Percentiles rank a stretch among this genome's conserved stretches.
These are phyloP conservation scores for Priceomyces fermenticarens DNA, from an alignment of 805 yeast genomes.

Conservation along the genomic window DNA sequence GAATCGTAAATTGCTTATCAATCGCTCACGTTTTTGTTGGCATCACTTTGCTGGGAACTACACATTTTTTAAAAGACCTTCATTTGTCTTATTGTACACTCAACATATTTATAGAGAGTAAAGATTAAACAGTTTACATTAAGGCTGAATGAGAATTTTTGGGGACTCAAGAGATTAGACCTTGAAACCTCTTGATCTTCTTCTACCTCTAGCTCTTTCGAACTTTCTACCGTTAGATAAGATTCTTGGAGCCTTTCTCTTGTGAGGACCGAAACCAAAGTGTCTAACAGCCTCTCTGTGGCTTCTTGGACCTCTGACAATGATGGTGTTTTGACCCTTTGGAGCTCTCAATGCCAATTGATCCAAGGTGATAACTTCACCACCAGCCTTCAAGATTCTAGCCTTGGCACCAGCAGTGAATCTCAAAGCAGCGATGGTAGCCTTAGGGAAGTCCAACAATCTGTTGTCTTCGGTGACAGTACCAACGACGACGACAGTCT, in stretches of 20 bases:
- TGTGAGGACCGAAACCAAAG: conserved; percentile 99
- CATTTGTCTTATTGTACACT: conserved; percentile 9
- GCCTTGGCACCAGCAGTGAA: conserved; percentile 99
- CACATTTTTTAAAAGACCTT: conserved; percentile 1
- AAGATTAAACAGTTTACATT: conserved; percentile 1
- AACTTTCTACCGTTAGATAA: conserved; percentile 97
- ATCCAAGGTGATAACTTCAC: conserved; percentile 99
- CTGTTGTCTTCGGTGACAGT: conserved; percentile 98
- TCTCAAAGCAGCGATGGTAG: conserved; percentile 98
- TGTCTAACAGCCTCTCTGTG: conserved; percentile 99
- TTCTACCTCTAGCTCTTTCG: conserved; percentile 99
- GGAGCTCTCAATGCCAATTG: conserved; percentile 99
- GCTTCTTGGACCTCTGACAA: conserved; percentile 98
- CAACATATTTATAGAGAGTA: conserved; percentile 8
- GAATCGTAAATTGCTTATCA: no score
- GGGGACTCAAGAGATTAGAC: conserved; percentile 84
- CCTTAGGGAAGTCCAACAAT: conserved; percentile 90
- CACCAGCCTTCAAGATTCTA: conserved; percentile 96
- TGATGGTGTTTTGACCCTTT: conserved; percentile 97
- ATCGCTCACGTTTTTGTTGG: no score
- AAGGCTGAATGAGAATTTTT: conserved; percentile 2
- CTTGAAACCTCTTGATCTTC: conserved; percentile 99
- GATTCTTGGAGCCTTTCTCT: conserved; percentile 98
- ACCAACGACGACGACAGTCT: conserved; percentile 97
- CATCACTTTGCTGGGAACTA: no score